Base-by-base conservation (phyloP, 176 grass and related monocot genomes). In the Elaeis guineensis region DNA sequence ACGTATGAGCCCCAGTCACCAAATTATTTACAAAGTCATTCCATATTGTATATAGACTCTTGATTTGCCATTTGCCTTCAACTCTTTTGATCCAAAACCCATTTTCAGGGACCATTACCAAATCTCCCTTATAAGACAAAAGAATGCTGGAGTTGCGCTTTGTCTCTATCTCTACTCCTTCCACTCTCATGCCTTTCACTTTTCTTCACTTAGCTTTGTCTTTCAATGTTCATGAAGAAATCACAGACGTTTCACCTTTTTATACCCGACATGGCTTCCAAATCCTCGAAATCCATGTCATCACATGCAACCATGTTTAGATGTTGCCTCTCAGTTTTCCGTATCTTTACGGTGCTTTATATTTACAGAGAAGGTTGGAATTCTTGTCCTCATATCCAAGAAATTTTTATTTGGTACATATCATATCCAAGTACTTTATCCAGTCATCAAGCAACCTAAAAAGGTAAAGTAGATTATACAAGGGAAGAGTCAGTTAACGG, bases 371-470 rank as follows among this genome's bases (percentile, higher is more conserved):
- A 14, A 71, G 59, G 17, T 77, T 82, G 79, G 66, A 64, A 75
- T 73, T 73, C 82, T 78, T 83, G 78, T 84, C 76, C 90, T 83
- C 55, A 64, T 74, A 75, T 67, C 69, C 49, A 78, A 57, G 23
- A 65, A 77, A 0, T 30, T 30, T 30, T 30, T 28, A 23, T 23
- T 30, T 5, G 28, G 28, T 30, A 30, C 28, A 30, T 30, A 30
- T 86, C 55, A 64, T 77, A 75, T 67, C 69, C 49, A 78, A 57
- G 23, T 69, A 70, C 78, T 82, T 98, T 94, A 82, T 74, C 78
- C 74, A 65, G 23, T 60, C 77, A 67, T 57, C 63, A 79, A 60
- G 66, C 52, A 66, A 62, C 44, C 52, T 71, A 65, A 50, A 66
- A 63, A 50, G 0, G 65, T 56, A 74, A 56, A 63, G 62, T 50